These are phyloP conservation scores for Pilaira anomala DNA, from an alignment of 192 early-diverging fungal genomes.

Conservation along the genomic window DNA sequence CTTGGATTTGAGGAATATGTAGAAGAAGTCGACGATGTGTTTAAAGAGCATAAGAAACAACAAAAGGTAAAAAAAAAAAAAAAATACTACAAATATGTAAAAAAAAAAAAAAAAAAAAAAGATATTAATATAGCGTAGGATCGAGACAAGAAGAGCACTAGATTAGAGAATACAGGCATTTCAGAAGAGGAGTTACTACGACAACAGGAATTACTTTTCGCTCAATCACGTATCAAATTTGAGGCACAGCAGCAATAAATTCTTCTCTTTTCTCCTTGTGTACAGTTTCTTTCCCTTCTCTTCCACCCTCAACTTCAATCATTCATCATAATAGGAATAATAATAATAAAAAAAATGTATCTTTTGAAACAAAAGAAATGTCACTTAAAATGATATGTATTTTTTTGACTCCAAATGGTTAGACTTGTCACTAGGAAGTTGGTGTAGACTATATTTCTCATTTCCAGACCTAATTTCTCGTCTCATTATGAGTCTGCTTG, in stretches of 20 bases:
- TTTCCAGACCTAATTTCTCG: no score
- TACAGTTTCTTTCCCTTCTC: neutral
- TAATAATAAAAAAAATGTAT: neutral
- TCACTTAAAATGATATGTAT: no score
- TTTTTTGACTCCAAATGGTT: no score
- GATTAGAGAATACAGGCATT: slow-evolving; percentile 76
- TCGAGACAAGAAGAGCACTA: slow-evolving; percentile 73
- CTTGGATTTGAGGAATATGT: slow-evolving; percentile 94
- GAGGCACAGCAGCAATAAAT: slow-evolving; percentile 54
- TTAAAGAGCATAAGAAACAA: slow-evolving; percentile 84
- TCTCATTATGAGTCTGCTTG: no score
- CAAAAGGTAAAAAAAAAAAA: slow-evolving; percentile 56
- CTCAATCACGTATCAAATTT: slow-evolving; percentile 74
- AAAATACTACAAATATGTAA: neutral
- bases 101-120: neutral
- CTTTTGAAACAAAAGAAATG: no score
- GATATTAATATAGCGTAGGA: slow-evolving; percentile 50
- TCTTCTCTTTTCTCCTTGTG: neutral
- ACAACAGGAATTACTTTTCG: slow-evolving; percentile 88
- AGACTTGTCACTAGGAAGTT: no score
- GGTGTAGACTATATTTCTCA: no score
- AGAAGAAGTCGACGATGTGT: slow-evolving; percentile 80
- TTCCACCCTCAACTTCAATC: no score
- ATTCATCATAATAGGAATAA: neutral
- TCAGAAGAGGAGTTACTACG: slow-evolving; percentile 80